Evolutionary conservation across 73 alveolate species (phyloP).

Genomic region (Breviolum minutum): DNA sequence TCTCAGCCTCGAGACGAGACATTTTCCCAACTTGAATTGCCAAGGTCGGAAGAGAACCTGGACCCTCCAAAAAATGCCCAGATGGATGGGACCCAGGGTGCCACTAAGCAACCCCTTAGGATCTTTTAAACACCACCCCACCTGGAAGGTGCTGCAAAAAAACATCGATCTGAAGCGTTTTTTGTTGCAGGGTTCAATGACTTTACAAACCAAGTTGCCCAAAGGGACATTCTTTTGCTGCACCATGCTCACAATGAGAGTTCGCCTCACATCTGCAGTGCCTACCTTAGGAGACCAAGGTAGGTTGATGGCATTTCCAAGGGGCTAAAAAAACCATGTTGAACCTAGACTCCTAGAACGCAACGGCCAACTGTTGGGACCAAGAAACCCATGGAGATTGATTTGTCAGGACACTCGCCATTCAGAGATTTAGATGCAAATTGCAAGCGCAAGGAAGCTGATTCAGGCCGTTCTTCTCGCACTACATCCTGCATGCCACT

Average conservation of each 20-base stretch:
- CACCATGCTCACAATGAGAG: constrained; percentile 14
- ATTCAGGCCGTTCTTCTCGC: neutral
- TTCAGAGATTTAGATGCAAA: neutral
- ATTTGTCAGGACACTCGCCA: neutral
- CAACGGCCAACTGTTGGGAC: neutral
- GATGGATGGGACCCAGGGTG: no score
- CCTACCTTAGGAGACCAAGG: neutral
- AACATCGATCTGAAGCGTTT: no score
- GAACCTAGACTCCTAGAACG: neutral
- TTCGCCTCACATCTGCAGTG: constrained; percentile 22
- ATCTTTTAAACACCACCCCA: no score
- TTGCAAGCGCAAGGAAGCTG: neutral
- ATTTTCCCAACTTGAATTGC: no score
- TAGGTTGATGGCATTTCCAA: neutral
- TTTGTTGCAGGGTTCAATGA: no score
- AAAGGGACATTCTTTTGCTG: neutral
- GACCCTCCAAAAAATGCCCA: no score
- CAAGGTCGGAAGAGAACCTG: no score
- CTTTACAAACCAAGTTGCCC: neutral
- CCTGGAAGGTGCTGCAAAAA: no score
- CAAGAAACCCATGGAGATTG: neutral
- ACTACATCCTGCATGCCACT: constrained; percentile 2
- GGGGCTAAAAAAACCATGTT: neutral
- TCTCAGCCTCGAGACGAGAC: neutral
- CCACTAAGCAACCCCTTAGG: neutral